Evolutionary conservation across 2,329 filamentous ascomycete species (phyloP).

Genomic region (Lachnellula cervina): DNA sequence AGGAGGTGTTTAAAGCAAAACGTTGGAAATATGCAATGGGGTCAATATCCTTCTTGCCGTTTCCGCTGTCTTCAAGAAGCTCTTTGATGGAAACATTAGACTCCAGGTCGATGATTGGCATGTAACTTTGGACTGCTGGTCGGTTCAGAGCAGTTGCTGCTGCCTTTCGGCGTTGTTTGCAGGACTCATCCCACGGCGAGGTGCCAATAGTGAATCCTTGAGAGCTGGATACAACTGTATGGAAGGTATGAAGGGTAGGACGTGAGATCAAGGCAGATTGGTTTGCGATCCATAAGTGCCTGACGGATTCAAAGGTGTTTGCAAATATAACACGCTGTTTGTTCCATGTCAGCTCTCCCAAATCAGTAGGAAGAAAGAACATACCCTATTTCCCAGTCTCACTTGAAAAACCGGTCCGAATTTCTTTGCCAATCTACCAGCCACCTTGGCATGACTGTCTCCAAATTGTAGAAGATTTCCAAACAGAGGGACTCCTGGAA

Average conservation of each 20-base stretch:
- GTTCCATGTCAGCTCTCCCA: conserved; percentile 5
- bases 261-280: conserved; percentile 74
- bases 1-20: conserved; percentile 70
- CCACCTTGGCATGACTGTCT: conserved; percentile 49
- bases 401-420: conserved; percentile 64
- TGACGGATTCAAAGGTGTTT: conserved; percentile 71
- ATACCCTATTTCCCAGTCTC: conserved; percentile 61
- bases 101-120: conserved; percentile 78
- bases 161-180: conserved; percentile 71
- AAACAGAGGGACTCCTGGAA: conserved; percentile 57
- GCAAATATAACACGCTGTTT: conserved; percentile 65
- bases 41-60: conserved; percentile 61
- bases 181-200: conserved; percentile 78
- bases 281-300: conserved; percentile 71
- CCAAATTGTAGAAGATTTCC: conserved; percentile 60
- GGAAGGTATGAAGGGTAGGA: conserved; percentile 75
- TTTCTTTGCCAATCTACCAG: conserved; percentile 52
- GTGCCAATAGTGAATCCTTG: conserved; percentile 81
- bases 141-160: conserved; percentile 74
- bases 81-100: conserved; percentile 68
- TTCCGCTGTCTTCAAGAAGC: conserved; percentile 58
- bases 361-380: conserved; percentile 5
- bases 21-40: conserved; percentile 70
- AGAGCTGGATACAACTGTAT: conserved; percentile 69
- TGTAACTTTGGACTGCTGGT: conserved; percentile 70